Conservation (phyloP, 2,329 filamentous ascomycete species). For the Massarina eburnea region DNA sequence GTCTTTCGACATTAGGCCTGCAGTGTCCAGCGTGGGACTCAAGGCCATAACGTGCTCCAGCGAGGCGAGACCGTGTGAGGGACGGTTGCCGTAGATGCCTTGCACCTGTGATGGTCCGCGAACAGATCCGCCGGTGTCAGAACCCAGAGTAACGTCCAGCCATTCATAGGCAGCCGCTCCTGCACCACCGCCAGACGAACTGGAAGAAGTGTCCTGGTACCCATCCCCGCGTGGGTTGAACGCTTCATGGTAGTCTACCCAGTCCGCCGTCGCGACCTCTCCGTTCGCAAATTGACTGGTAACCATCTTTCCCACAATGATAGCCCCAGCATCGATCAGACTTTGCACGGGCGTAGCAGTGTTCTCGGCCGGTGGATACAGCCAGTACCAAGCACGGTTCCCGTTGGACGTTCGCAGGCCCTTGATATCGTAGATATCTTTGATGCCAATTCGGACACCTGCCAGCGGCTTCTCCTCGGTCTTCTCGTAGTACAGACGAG, state of each 20-base stretch:
- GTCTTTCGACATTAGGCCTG: constrained; percentile 51
- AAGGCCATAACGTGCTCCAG: constrained; percentile 54
- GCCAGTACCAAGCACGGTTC: constrained; percentile 59
- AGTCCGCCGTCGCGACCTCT: constrained; percentile 54
- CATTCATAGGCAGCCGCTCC: constrained; percentile 47
- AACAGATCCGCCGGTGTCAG: constrained; percentile 54
- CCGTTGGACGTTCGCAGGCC: constrained; percentile 60
- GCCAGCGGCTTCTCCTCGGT: constrained; percentile 59
- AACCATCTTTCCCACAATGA: constrained; percentile 51
- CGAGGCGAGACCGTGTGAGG: constrained; percentile 50
- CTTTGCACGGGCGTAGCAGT: constrained; percentile 57
- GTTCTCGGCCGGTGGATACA: constrained; percentile 50
- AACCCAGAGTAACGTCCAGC: constrained; percentile 53
- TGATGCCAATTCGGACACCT: constrained; percentile 63
- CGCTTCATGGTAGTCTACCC: constrained; percentile 48
- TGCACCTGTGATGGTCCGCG: constrained; percentile 52
- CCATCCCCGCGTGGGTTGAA: constrained; percentile 48
- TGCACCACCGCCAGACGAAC: constrained; percentile 48
- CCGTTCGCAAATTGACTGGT: constrained; percentile 51
- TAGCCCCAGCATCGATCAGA: constrained; percentile 62
- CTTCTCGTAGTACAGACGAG: constrained; percentile 60
- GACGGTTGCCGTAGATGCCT: constrained; percentile 55
- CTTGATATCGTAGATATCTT: constrained; percentile 63
- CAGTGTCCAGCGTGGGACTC: constrained; percentile 51
- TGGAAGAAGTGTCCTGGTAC: constrained; percentile 47